Conservation (phyloP, 2,329 filamentous ascomycete species). For the Trematosphaeria pertusa region DNA sequence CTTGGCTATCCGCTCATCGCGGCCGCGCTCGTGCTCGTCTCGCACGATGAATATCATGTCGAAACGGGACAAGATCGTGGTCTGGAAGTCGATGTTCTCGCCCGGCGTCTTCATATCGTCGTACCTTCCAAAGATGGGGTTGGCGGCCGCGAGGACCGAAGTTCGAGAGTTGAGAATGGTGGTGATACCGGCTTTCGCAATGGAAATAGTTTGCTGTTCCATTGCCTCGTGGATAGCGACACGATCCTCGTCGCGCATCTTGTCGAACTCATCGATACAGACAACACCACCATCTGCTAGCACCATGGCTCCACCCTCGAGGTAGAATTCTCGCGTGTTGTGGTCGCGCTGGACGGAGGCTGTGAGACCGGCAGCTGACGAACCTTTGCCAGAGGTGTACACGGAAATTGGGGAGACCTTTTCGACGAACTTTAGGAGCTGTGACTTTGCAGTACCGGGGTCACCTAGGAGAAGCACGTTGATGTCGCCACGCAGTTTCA, state of each 20-base stretch:
- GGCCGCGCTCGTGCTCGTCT: slow-evolving; percentile 87
- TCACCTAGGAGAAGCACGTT: slow-evolving; percentile 97
- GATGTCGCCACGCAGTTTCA: slow-evolving; percentile 97
- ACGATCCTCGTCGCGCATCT: slow-evolving; percentile 98
- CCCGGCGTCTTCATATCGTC: slow-evolving; percentile 97
- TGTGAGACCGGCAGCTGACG: slow-evolving; percentile 94
- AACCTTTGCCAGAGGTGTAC: slow-evolving; percentile 98
- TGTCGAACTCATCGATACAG: slow-evolving; percentile 99
- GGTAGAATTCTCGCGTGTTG: slow-evolving; percentile 92
- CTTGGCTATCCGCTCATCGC: slow-evolving; percentile 91
- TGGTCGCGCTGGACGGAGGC: slow-evolving; percentile 95
- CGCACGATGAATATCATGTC: slow-evolving; percentile 99
- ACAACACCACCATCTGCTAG: slow-evolving; percentile 96
- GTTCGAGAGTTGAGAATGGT: slow-evolving; percentile 97
- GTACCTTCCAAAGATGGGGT: slow-evolving; percentile 96
- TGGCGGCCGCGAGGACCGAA: slow-evolving; percentile 92
- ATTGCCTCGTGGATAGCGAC: slow-evolving; percentile 99
- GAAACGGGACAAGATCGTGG: slow-evolving; percentile 96
- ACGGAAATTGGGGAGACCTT: slow-evolving; percentile 96
- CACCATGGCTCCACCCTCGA: slow-evolving; percentile 98
- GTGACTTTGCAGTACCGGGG: slow-evolving; percentile 96
- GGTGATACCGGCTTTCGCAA: slow-evolving; percentile 97
- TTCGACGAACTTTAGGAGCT: slow-evolving; percentile 95
- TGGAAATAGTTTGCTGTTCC: slow-evolving; percentile 99
- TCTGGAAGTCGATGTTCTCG: slow-evolving; percentile 99